phyloP scores from a whole-genome alignment of 805 yeast genomes.

The Wickerhamomyces pijperi region DNA sequence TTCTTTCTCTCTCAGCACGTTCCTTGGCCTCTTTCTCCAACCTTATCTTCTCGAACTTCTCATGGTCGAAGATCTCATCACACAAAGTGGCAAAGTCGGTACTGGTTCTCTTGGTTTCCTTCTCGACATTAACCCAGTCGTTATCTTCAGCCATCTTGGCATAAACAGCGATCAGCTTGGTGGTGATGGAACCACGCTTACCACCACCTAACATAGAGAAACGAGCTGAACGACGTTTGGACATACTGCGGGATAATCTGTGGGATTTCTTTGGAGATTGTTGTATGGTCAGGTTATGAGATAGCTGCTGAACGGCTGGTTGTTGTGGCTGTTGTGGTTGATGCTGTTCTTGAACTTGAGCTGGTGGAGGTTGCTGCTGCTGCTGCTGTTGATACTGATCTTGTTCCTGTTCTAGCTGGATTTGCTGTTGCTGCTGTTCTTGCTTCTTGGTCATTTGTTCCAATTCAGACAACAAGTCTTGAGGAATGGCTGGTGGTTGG shows the following conservation, averaged over 20 bases:
- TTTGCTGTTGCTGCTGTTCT: conserved; percentile 8
- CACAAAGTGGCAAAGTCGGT: conserved; percentile 70
- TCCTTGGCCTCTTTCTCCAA: conserved; percentile 26
- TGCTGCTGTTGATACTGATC: conserved; percentile 3
- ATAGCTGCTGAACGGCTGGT: neutral
- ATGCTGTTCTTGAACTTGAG: conserved; percentile 5
- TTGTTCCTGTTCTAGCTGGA: neutral
- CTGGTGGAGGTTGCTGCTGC: conserved; percentile 1
- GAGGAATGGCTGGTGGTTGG: conserved; percentile 11
- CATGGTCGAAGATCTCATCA: conserved; percentile 69
- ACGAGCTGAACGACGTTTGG: conserved; percentile 21
- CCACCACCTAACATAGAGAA: conserved; percentile 28
- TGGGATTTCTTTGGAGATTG: neutral
- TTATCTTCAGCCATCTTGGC: conserved; percentile 53
- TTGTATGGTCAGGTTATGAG: conserved; percentile 2
- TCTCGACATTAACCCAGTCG: conserved; percentile 61
- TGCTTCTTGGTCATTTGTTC: conserved; percentile 9
- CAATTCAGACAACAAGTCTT: conserved; percentile 5
- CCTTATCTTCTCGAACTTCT: conserved; percentile 48
- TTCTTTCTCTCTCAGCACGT: conserved; percentile 31
- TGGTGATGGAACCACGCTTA: conserved; percentile 62
- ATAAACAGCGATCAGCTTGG: conserved; percentile 60
- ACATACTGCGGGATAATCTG: neutral
- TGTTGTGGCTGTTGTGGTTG: conserved; percentile 4
- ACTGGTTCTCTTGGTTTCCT: conserved; percentile 64